Conservation (phyloP, 2,329 filamentous ascomycete genomes). For the Plenodomus tracheiphilus region DNA sequence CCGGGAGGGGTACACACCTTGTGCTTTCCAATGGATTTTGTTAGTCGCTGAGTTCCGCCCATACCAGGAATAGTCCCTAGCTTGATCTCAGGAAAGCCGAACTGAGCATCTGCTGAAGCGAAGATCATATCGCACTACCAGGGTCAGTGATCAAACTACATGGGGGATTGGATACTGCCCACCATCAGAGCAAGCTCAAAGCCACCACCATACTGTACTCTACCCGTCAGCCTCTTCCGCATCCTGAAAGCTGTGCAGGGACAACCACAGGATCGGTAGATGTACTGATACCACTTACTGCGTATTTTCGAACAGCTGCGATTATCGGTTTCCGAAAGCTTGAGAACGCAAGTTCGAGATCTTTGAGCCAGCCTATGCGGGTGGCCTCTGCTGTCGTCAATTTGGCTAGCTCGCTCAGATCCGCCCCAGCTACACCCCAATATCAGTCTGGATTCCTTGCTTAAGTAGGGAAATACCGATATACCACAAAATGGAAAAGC, state of each 20-base stretch:
- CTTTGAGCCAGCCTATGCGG: slow-evolving; percentile 84
- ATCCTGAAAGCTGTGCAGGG: background rate
- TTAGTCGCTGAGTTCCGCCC: slow-evolving; percentile 85
- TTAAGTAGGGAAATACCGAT: slow-evolving; percentile 29
- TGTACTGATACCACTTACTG: slow-evolving; percentile 42
- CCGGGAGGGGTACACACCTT: slow-evolving; percentile 28
- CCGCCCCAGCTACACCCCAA: slow-evolving; percentile 70
- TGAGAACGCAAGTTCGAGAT: slow-evolving; percentile 81
- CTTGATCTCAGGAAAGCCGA: slow-evolving; percentile 96
- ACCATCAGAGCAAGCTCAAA: slow-evolving; percentile 95
- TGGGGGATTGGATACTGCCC: slow-evolving; percentile 2
- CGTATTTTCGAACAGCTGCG: slow-evolving; percentile 88
- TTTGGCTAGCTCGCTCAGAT: slow-evolving; percentile 95
- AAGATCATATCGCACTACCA: slow-evolving; percentile 73
- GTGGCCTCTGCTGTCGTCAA: slow-evolving; percentile 86
- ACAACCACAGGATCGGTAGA: background rate
- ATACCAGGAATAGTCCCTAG: slow-evolving; percentile 88
- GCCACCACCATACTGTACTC: slow-evolving; percentile 71
- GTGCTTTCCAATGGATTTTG: slow-evolving; percentile 59
- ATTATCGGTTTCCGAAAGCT: slow-evolving; percentile 88
- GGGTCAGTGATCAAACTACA: slow-evolving; percentile 41
- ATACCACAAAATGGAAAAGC: slow-evolving; percentile 73
- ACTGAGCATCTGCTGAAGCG: slow-evolving; percentile 80
- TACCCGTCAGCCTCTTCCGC: slow-evolving; percentile 4
- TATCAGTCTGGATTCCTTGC: background rate